These are phyloP conservation scores for Scolecobasidium constrictum DNA, from an alignment of 2,329 filamentous ascomycete species.

Conservation along the genomic window DNA sequence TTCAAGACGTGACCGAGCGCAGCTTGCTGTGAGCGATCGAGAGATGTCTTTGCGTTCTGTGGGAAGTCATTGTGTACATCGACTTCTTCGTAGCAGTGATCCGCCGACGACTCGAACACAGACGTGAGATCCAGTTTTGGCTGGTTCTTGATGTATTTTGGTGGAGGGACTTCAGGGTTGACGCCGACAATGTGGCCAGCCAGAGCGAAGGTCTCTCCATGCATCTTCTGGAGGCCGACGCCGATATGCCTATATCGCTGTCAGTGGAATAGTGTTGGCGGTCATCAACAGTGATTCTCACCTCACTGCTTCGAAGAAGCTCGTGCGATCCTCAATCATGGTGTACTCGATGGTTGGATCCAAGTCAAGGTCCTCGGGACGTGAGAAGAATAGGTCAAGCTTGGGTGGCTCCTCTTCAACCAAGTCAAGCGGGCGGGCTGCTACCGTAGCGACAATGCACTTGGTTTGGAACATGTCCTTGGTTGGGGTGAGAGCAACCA, in stretches of 20 bases:
- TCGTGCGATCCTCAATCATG: slow-evolving; percentile 65
- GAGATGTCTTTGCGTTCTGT: slow-evolving; percentile 26
- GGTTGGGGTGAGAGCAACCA: slow-evolving; percentile 44
- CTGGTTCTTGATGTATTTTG: slow-evolving; percentile 40
- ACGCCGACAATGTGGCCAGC: slow-evolving; percentile 48
- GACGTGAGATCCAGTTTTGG: slow-evolving; percentile 41
- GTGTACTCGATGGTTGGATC: slow-evolving; percentile 60
- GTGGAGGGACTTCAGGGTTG: slow-evolving; percentile 34
- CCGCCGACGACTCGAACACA: slow-evolving; percentile 24
- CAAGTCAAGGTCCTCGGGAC: slow-evolving; percentile 48
- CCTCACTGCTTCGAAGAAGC: slow-evolving; percentile 68
- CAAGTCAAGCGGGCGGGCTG: slow-evolving; percentile 53
- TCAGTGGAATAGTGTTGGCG: too few relatives aligned
- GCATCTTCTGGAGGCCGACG: neutral
- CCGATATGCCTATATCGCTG: neutral
- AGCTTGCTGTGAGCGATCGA: slow-evolving; percentile 61
- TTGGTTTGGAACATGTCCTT: slow-evolving; percentile 51
- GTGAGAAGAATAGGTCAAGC: slow-evolving; percentile 65
- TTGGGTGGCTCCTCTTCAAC: slow-evolving; percentile 57
- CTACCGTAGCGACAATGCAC: slow-evolving; percentile 62
- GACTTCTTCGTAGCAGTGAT: slow-evolving; percentile 30
- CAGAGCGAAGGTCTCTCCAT: slow-evolving; percentile 41
- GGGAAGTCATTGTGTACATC: slow-evolving; percentile 49
- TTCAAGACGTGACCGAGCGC: slow-evolving; percentile 63
- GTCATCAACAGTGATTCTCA: too few relatives aligned